Evolutionary conservation across 805 yeast species (phyloP).

Genomic region (Ogataea ramenticola): DNA sequence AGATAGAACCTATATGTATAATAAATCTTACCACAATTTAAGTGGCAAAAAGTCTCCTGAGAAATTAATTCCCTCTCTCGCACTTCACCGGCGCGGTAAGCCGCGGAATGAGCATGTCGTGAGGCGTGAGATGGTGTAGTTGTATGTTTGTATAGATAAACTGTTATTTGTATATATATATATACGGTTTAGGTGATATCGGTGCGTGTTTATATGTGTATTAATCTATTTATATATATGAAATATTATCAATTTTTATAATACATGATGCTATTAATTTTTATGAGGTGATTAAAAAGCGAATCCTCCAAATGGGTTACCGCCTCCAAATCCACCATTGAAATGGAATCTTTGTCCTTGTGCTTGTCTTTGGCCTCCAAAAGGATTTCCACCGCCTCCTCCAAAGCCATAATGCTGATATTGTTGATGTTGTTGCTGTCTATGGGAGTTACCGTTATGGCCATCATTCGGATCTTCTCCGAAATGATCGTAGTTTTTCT

Average conservation of each 20-base stretch:
- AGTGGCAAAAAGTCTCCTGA: conserved; percentile 2
- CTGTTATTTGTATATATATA: too few species aligned
- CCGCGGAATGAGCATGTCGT: too few species aligned
- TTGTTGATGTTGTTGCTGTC: conserved; percentile 6
- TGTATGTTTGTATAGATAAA: too few species aligned
- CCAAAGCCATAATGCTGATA: not conserved
- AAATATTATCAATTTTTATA: too few species aligned
- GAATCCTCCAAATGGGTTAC: conserved; percentile 1
- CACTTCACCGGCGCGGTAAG: too few species aligned
- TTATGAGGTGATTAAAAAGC: too few species aligned
- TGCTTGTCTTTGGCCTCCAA: conserved; percentile 6
- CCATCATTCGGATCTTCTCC: conserved; percentile 20
- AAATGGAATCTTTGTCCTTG: conserved; percentile 6
- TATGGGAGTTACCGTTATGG: conserved; percentile 5
- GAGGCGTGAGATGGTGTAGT: too few species aligned
- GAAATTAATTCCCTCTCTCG: too few species aligned
- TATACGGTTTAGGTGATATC: too few species aligned
- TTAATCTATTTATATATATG: not conserved
- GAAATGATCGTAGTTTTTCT: conserved; percentile 53
- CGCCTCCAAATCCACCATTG: conserved; percentile 3
- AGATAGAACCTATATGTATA: not conserved
- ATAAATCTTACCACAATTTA: conserved; percentile 2
- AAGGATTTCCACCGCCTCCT: conserved; percentile 6
- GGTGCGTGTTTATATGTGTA: not conserved
- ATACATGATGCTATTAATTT: too few species aligned